A percentile compares a stretch with the other conserved stretches of the same genome.
These are phyloP conservation scores for Lodderomyces theae DNA, from an alignment of 1,139 yeast species.

Conservation along the genomic window DNA sequence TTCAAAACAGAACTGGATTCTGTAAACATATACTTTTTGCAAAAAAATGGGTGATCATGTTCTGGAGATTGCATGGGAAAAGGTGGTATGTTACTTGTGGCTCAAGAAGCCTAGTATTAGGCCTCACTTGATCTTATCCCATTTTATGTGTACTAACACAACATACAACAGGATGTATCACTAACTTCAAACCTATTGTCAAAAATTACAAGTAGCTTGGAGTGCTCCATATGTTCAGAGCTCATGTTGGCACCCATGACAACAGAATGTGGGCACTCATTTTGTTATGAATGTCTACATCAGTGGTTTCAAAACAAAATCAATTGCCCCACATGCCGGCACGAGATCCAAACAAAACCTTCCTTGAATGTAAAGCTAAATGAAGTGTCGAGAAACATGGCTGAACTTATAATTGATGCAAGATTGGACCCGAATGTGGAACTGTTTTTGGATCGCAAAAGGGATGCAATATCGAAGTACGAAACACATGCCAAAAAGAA, in stretches of 20 bases:
- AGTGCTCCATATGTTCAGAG: slow-evolving; percentile 46
- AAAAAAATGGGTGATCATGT: slow-evolving; percentile 7
- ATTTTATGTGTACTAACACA: slow-evolving; percentile 2
- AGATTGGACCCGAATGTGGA: slow-evolving; percentile 19
- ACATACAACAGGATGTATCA: slow-evolving; percentile 14
- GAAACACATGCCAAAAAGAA: slow-evolving; percentile 36
- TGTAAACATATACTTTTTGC: not conserved
- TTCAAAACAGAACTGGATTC: not conserved
- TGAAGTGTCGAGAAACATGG: slow-evolving; percentile 30
- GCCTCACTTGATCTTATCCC: not conserved
- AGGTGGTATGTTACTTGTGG: slow-evolving; percentile 11
- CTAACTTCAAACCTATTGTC: slow-evolving; percentile 17
- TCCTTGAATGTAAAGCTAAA: slow-evolving; percentile 43
- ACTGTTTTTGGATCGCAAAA: slow-evolving; percentile 21
- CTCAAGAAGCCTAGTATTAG: not conserved
- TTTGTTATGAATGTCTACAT: slow-evolving; percentile 47
- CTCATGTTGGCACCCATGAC: slow-evolving; percentile 44
- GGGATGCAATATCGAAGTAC: slow-evolving; percentile 28
- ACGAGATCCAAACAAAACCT: slow-evolving; percentile 41
- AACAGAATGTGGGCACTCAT: slow-evolving; percentile 44
- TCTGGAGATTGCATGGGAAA: slow-evolving; percentile 8
- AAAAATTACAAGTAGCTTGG: slow-evolving; percentile 28
- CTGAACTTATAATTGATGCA: slow-evolving; percentile 30
- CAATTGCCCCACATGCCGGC: slow-evolving; percentile 58
- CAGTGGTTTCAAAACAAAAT: slow-evolving; percentile 50